A percentile compares a stretch with the other conserved stretches of the same genome.
These are phyloP conservation scores for Boletus tomentosulus DNA, from an alignment of 768 basidiomycete genomes.

Conservation along the genomic window DNA sequence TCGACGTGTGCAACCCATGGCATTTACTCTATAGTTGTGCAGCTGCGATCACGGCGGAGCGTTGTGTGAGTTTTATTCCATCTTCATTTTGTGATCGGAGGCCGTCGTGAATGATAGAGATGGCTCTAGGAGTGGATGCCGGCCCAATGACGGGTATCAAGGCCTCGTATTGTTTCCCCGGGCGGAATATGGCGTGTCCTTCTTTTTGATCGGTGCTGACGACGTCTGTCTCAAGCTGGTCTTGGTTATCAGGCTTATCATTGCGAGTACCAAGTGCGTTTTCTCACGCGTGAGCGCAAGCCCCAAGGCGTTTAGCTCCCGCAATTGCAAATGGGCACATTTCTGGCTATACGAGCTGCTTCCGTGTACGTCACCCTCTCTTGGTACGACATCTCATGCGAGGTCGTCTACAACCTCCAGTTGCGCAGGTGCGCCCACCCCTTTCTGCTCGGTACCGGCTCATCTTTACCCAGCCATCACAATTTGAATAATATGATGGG, in stretches of 20 bases:
- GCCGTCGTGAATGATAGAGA: constrained; percentile 26
- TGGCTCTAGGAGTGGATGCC: constrained; percentile 36
- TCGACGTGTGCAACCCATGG: constrained; percentile 25
- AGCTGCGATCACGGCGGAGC: constrained; percentile 55
- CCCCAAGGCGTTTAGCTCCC: not conserved
- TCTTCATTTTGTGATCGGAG: not conserved
- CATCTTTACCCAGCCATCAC: not conserved
- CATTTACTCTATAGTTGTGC: constrained; percentile 41
- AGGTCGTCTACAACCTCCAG: not conserved
- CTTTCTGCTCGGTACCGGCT: not conserved
- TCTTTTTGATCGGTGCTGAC: not conserved
- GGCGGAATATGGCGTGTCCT: constrained; percentile 19
- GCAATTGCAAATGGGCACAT: not conserved
- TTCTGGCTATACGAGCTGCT: not conserved
- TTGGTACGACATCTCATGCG: not conserved
- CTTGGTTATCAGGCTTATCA: not conserved
- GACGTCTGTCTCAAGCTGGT: too few relatives aligned
- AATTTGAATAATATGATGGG: not conserved
- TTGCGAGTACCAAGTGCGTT: not conserved
- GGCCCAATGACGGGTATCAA: constrained; percentile 53
- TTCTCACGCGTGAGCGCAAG: not conserved
- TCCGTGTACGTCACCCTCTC: not conserved
- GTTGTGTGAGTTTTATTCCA: constrained; percentile 41
- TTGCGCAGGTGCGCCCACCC: not conserved
- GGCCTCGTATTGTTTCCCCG: constrained; percentile 50